phyloP scores from a whole-genome alignment of 2,329 filamentous ascomycete genomes.

The Lachnellula cervina region DNA sequence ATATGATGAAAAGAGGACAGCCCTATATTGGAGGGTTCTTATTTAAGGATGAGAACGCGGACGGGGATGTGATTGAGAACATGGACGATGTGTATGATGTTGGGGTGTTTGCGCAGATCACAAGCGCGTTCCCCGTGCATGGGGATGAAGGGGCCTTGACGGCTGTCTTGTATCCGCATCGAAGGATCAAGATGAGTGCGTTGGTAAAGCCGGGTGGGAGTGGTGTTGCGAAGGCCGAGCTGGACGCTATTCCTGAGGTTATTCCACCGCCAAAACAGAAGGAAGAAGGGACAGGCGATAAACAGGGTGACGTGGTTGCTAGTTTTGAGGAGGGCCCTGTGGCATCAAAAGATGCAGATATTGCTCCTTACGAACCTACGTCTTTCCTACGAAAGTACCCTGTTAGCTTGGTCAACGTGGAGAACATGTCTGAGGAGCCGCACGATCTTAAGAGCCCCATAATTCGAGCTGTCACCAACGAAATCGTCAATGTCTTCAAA shows the following conservation, averaged over 20 bases:
- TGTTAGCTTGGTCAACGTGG: slow-evolving; percentile 91
- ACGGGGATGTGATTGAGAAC: slow-evolving; percentile 89
- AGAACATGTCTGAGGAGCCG: slow-evolving; percentile 84
- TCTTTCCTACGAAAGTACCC: slow-evolving; percentile 87
- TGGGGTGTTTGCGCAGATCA: slow-evolving; percentile 96
- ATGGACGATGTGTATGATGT: slow-evolving; percentile 90
- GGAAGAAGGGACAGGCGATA: slow-evolving; percentile 56
- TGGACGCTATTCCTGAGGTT: slow-evolving; percentile 51
- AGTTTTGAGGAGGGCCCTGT: slow-evolving; percentile 86
- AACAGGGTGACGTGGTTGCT: slow-evolving; percentile 89
- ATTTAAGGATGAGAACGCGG: slow-evolving; percentile 92
- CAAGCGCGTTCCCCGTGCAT: slow-evolving; percentile 86
- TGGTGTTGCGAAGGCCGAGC: slow-evolving; percentile 42
- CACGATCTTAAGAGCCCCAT: slow-evolving; percentile 86
- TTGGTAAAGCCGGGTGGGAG: slow-evolving; percentile 60
- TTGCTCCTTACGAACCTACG: slow-evolving; percentile 73
- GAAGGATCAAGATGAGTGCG: slow-evolving; percentile 83
- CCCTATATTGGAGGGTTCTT: slow-evolving; percentile 96
- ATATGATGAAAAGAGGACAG: slow-evolving; percentile 95
- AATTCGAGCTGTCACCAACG: slow-evolving; percentile 87
- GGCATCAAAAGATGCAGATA: slow-evolving; percentile 45
- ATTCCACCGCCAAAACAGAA: slow-evolving; percentile 48
- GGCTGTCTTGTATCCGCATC: slow-evolving; percentile 91
- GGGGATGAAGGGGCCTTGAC: slow-evolving; percentile 83
- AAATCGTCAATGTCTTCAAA: slow-evolving; percentile 99